phyloP scores from a whole-genome alignment of 2,329 filamentous ascomycete species.

The Xylariales sp. region DNA sequence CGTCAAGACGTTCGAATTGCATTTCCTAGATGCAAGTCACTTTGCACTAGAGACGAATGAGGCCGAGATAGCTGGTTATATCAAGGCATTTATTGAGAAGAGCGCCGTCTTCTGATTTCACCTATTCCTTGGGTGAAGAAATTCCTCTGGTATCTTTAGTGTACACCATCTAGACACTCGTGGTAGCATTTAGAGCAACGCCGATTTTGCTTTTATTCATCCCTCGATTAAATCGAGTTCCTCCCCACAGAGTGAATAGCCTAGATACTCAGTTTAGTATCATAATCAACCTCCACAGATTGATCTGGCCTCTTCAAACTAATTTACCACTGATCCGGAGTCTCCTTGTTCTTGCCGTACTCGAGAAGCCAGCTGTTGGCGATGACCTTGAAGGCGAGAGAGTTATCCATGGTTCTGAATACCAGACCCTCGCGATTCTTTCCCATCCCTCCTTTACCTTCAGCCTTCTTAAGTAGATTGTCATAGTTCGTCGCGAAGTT shows the following conservation, averaged over 20 bases:
- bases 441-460: slow-evolving; percentile 19
- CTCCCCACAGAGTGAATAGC: no score
- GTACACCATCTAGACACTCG: no score
- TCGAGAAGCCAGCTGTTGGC: slow-evolving; percentile 25
- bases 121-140: no score
- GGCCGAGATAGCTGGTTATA: slow-evolving; percentile 21
- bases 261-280: no score
- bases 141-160: no score
- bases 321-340: slow-evolving; percentile 5
- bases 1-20: slow-evolving; percentile 40
- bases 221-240: no score
- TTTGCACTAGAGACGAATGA: slow-evolving; percentile 42
- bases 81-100: slow-evolving; percentile 23
- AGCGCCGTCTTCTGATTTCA: slow-evolving; percentile 16
- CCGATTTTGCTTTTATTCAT: no score
- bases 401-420: slow-evolving; percentile 19
- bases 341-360: slow-evolving; percentile 13
- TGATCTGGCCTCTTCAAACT: no score
- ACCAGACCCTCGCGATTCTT: slow-evolving; percentile 25
- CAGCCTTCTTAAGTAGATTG: slow-evolving; percentile 23
- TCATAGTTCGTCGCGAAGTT: slow-evolving; percentile 12
- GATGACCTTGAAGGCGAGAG: slow-evolving; percentile 24
- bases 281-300: no score
- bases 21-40: slow-evolving; percentile 51
- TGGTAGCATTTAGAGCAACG: no score